A percentile compares a stretch with the other conserved stretches of the same genome.
Conservation (phyloP, 208 protist species). For the Hexamita inflata region DNA sequence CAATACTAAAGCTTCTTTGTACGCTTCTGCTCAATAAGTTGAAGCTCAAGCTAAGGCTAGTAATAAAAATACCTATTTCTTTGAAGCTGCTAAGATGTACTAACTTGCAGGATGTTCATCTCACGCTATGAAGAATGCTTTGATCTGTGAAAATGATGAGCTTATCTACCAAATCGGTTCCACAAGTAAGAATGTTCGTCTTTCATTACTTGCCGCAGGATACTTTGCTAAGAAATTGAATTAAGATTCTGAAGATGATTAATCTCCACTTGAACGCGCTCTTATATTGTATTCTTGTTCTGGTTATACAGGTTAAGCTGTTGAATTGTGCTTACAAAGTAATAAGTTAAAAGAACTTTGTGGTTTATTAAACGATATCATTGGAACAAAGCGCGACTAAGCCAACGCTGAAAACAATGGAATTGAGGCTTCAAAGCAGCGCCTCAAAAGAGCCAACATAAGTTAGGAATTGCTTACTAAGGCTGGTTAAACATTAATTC, state of each 20-base stretch:
- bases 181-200: not conserved
- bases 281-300: not conserved
- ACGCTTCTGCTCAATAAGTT: not conserved
- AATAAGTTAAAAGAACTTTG: not conserved
- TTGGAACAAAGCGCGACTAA: no score
- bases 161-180: conserved; percentile 7
- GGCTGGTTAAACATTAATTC: no score
- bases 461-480: no score
- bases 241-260: not conserved
- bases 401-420: no score
- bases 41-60: not conserved
- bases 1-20: not conserved
- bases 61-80: not conserved
- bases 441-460: no score
- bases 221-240: conserved; percentile 10
- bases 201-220: not conserved
- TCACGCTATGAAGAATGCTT: not conserved
- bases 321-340: conserved; percentile 15
- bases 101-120: not conserved
- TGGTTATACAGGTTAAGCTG: not conserved
- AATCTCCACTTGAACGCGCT: not conserved
- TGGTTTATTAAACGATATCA: not conserved
- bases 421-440: no score
- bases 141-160: conserved; percentile 3
- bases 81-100: conserved; percentile 6